Conservation (phyloP, 2,329 filamentous ascomycete genomes). For the Xylaria sp. region DNA sequence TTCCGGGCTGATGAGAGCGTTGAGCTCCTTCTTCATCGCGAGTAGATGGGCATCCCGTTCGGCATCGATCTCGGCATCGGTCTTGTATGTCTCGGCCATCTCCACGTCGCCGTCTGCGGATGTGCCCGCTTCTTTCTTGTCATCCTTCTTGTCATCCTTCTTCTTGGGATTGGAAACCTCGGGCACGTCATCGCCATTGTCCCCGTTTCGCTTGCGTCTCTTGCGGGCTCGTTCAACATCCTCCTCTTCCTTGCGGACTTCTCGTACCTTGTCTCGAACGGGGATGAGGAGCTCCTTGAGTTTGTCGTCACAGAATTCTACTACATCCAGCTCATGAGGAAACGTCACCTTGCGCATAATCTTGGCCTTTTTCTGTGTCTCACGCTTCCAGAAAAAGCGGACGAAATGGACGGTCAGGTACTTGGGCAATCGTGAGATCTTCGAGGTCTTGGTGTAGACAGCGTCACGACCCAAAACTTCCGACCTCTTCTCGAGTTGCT, state of each 20-base stretch:
- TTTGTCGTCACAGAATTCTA: conserved; percentile 95
- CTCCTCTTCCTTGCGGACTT: conserved; percentile 93
- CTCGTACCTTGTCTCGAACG: conserved; percentile 94
- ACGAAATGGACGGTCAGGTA: conserved; percentile 98
- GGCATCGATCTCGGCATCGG: conserved; percentile 90
- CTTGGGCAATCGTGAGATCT: conserved; percentile 89
- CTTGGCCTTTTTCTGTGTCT: conserved; percentile 98
- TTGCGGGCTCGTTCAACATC: conserved; percentile 93
- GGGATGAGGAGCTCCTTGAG: conserved; percentile 85
- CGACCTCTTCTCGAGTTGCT: conserved; percentile 92
- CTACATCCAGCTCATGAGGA: conserved; percentile 88
- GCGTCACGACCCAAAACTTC: conserved; percentile 80
- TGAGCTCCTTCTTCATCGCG: conserved; percentile 87
- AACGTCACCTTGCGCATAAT: conserved; percentile 99
- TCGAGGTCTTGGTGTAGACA: conserved; percentile 88
- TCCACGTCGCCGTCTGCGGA: conserved; percentile 74
- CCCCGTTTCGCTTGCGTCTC: conserved; percentile 78
- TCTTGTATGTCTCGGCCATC: conserved; percentile 85
- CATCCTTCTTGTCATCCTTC: conserved; percentile 54
- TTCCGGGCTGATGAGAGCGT: conserved; percentile 78
- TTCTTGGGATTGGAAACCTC: conserved; percentile 62
- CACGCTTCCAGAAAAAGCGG: conserved; percentile 96
- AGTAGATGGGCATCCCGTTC: conserved; percentile 82
- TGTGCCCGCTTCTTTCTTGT: conserved; percentile 49
- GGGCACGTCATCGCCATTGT: conserved; percentile 59